phyloP scores from a whole-genome alignment of 1,284 basidiomycete genomes.

The Moesziomyces aphidis region DNA sequence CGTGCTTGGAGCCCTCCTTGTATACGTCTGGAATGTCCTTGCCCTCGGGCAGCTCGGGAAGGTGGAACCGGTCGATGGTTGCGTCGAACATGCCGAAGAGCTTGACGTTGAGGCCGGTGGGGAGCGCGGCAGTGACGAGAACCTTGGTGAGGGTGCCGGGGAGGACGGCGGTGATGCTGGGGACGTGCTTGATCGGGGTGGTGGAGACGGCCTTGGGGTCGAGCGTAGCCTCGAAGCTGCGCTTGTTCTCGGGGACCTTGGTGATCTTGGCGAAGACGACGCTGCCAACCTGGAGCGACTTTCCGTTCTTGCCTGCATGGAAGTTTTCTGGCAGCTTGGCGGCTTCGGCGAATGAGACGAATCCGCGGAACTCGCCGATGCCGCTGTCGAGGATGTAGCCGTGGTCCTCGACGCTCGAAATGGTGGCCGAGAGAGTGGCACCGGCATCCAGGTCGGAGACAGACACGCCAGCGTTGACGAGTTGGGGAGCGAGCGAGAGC shows the following conservation, averaged over 20 bases:
- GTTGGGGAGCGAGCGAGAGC: conserved; percentile 83
- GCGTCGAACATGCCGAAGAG: conserved; percentile 93
- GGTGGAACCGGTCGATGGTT: conserved; percentile 86
- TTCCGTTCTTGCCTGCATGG: conserved; percentile 41
- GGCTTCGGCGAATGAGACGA: conserved; percentile 50
- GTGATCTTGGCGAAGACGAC: conserved; percentile 64
- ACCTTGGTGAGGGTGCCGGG: conserved; percentile 88
- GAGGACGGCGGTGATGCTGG: conserved; percentile 80
- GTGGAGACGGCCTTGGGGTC: conserved; percentile 56
- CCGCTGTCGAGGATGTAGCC: conserved; percentile 92
- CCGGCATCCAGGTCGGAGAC: conserved; percentile 78
- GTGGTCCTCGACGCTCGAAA: conserved; percentile 89
- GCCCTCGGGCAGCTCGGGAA: conserved; percentile 69
- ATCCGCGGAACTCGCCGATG: conserved; percentile 62
- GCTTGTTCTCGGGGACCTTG: conserved; percentile 64
- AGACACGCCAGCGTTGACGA: conserved; percentile 84
- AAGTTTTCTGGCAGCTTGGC: conserved; percentile 50
- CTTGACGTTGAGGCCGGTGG: conserved; percentile 87
- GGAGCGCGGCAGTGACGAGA: conserved; percentile 82
- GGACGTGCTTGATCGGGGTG: conserved; percentile 31
- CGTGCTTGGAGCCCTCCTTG: conserved; percentile 78
- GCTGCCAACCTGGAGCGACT: conserved; percentile 65
- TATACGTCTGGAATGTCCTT: conserved; percentile 62
- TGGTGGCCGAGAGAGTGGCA: conserved; percentile 53
- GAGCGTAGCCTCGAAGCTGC: conserved; percentile 65